phyloP scores from a whole-genome alignment of 2,329 filamentous ascomycete genomes.

The Talaromyces sp. region DNA sequence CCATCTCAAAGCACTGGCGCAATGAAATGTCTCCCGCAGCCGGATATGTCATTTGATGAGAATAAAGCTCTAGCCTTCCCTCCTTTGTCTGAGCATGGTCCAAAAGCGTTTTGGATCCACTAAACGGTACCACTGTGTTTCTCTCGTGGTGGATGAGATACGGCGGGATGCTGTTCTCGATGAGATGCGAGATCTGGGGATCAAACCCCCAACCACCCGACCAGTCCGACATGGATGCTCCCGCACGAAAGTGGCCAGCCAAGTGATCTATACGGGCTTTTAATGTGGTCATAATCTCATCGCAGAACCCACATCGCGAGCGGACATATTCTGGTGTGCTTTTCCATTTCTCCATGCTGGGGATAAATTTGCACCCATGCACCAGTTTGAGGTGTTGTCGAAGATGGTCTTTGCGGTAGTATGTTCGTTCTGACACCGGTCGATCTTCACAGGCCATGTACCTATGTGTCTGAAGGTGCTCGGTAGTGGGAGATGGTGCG shows the following conservation, averaged over 20 bases:
- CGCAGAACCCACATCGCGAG: constrained; percentile 29
- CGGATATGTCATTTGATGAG: constrained; percentile 5
- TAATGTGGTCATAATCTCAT: constrained; percentile 24
- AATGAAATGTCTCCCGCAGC: background rate
- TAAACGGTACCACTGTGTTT: constrained; percentile 21
- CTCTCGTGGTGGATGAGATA: constrained; percentile 32
- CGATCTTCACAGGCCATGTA: constrained; percentile 46
- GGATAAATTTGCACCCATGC: constrained; percentile 46
- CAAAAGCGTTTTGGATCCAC: background rate
- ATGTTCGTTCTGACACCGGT: constrained; percentile 45
- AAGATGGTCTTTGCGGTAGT: constrained; percentile 54
- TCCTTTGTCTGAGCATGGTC: background rate
- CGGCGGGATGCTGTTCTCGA: constrained; percentile 35
- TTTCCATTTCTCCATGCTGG: constrained; percentile 51
- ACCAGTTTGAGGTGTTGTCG: constrained; percentile 52
- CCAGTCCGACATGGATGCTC: constrained; percentile 34
- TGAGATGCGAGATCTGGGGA: constrained; percentile 26
- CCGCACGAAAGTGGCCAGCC: constrained; percentile 35
- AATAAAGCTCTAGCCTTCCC: background rate
- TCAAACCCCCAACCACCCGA: constrained; percentile 37
- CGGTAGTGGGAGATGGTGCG: constrained; percentile 36
- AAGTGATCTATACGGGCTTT: constrained; percentile 32
- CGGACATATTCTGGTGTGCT: constrained; percentile 46
- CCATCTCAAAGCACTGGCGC: constrained; percentile 4
- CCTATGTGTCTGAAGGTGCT: constrained; percentile 46